Base-by-base conservation (phyloP, 768 basidiomycete species). In the Asterophora parasitica region DNA sequence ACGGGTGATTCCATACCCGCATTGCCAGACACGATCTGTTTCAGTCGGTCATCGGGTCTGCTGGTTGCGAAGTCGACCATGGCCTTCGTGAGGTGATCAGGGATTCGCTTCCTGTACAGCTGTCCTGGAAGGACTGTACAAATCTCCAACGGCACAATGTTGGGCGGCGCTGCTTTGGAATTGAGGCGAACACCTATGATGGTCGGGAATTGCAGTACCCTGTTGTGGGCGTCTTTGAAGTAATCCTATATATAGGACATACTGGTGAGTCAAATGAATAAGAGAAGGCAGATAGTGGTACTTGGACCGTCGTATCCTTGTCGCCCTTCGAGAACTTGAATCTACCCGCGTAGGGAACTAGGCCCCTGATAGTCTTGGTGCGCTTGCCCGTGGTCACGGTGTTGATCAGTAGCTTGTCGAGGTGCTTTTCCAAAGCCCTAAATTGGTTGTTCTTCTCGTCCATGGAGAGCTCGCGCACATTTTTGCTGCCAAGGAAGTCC, bases 1-100 rank as follows among this genome's bases (percentile, higher is more conserved):
- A 55, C 50, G 0, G 51, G 51, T 3, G 54, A 52, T 13, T 55
- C 44, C 13, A 38, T 23, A 15, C 46, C 54, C 30, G 27, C 31
- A 17, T 47, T 16, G 23, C 67, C 72, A 1, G 59, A 59, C 16
- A 55, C 43, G 33, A 80, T 81, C 4, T 65, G 59, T 0, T 59
- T 54, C 5, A 76, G 60, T 4, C 79, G 68, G 0, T 63, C 68
- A 1, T 50, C 44, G 0, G 81, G 82, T 17, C 59, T 72, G 51
- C 75, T 62, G 0, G 75, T 74, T 0, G 80, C 66, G 41, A 81
- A 81, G 1, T 65, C 65, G 0, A 82, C 72, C 53, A 78, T 75
- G 0, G 60, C 60, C 5, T 61, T 33, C 52, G 69, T 52, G 2
- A 63, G 44, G 7, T 70, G 62, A 0, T 68, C 67, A 0, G 72